Percentiles rank a stretch among this genome's conserved stretches.
Evolutionary conservation across 2,329 filamentous ascomycete genomes (phyloP).

Genomic region (Penicillium hordei): DNA sequence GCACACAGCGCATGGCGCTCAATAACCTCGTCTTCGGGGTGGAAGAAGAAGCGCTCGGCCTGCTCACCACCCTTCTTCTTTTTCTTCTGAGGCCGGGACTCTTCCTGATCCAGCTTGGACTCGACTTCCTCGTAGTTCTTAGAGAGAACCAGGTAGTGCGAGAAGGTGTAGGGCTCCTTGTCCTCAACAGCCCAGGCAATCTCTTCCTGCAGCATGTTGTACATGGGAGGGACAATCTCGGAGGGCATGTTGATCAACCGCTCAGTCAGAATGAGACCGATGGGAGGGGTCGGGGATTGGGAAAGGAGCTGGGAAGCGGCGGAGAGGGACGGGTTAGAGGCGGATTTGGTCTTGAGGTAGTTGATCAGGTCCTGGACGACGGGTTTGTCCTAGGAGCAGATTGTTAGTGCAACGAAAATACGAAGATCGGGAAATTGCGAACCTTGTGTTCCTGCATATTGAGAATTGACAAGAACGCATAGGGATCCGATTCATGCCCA

Average conservation of each 20-base stretch:
- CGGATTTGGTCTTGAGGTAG: slow-evolving; percentile 64
- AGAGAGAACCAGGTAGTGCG: slow-evolving; percentile 87
- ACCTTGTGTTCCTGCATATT: slow-evolving; percentile 75
- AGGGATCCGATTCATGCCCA: slow-evolving; percentile 86
- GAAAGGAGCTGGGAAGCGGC: slow-evolving; percentile 60
- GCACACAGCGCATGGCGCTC: slow-evolving; percentile 70
- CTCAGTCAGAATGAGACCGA: slow-evolving; percentile 88
- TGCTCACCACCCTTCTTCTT: slow-evolving; percentile 56
- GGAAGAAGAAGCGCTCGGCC: slow-evolving; percentile 78
- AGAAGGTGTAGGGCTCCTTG: slow-evolving; percentile 87
- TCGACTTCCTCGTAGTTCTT: slow-evolving; percentile 90
- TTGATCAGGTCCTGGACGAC: slow-evolving; percentile 67
- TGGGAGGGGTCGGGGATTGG: slow-evolving; percentile 55
- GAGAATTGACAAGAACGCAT: slow-evolving; percentile 85
- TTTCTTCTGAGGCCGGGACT: slow-evolving; percentile 63
- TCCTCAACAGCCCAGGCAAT: slow-evolving; percentile 84
- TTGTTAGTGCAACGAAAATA: neutral
- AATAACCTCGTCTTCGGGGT: slow-evolving; percentile 90
- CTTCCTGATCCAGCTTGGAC: slow-evolving; percentile 72
- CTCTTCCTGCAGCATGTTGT: slow-evolving; percentile 90
- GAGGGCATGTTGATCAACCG: slow-evolving; percentile 95
- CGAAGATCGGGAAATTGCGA: slow-evolving; percentile 1
- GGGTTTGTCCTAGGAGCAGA: slow-evolving; percentile 58
- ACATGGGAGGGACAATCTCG: slow-evolving; percentile 89
- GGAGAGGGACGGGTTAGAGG: slow-evolving; percentile 56